Evolutionary conservation across 768 basidiomycete genomes (phyloP).

Genomic region (Cytidiella melzeri): DNA sequence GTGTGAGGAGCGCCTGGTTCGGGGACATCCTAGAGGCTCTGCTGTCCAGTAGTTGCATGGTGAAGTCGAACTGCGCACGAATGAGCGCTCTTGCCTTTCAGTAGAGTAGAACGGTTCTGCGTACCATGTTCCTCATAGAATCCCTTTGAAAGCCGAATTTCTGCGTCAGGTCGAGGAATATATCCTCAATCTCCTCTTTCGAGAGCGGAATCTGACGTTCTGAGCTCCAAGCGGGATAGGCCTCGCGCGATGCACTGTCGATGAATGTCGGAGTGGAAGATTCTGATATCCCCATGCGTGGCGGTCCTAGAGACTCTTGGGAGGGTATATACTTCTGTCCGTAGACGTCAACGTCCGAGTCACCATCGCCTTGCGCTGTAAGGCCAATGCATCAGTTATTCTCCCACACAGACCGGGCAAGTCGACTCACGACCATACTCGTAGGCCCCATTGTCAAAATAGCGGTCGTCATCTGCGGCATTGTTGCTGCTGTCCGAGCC

Average conservation of each 20-base stretch:
- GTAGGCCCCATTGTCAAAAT: slow-evolving; percentile 62
- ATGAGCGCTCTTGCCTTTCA: not conserved
- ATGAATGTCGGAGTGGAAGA: slow-evolving; percentile 69
- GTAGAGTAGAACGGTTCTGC: not conserved
- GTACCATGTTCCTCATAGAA: slow-evolving; percentile 92
- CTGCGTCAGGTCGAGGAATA: slow-evolving; percentile 94
- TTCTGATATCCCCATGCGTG: slow-evolving; percentile 56
- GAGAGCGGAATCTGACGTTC: slow-evolving; percentile 95
- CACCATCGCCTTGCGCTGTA: slow-evolving; percentile 72
- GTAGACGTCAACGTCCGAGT: slow-evolving; percentile 74
- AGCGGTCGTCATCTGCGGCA: slow-evolving; percentile 40
- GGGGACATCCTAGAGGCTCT: slow-evolving; percentile 97
- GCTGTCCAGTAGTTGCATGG: slow-evolving; percentile 97
- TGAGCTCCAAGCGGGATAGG: slow-evolving; percentile 91
- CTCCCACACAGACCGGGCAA: not conserved
- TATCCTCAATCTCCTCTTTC: slow-evolving; percentile 99
- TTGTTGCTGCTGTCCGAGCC: slow-evolving; percentile 66
- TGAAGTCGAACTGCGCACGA: slow-evolving; percentile 78
- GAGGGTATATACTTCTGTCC: slow-evolving; percentile 67
- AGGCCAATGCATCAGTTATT: slow-evolving; percentile 3
- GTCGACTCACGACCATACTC: slow-evolving; percentile 48
- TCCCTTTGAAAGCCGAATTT: slow-evolving; percentile 98
- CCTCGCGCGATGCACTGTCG: slow-evolving; percentile 69
- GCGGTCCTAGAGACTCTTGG: slow-evolving; percentile 65
- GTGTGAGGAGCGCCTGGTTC: slow-evolving; percentile 87